Base-by-base conservation (phyloP, 2,329 filamentous ascomycete species). In the Trematosphaeria pertusa region DNA sequence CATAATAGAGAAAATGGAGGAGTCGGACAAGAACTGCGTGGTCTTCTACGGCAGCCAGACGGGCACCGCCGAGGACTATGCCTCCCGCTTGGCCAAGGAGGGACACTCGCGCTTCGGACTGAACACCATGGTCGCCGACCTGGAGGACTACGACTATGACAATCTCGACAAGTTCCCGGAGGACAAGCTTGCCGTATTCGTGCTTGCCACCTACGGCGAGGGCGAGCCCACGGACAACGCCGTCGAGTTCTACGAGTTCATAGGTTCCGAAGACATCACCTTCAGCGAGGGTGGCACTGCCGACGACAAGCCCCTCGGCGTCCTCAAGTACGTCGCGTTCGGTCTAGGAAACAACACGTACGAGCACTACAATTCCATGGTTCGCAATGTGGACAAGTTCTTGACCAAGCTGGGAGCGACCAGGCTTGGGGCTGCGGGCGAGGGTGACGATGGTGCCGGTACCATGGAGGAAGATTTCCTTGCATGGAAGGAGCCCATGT, bases 391-490 rank as follows among this genome's bases (percentile, higher is more conserved):
- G 47, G 86, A 94, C 75, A 86, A 88, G 71, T 86, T 86, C 52
- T 78, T 99, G 48, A 81, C 85, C 66, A 93, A 89, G 65, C 81
- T 96, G 15, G 94, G 94, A 51, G 94, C 89, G 10, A 81, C 86
- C 67, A 84, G 91, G 59, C 90, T 99, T 59, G 92, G 94, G 35
- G 80, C 86, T 47, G 91, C 92, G 45, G 94, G 95, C 62, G 93
- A 97, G 78, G 94, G 94, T 65, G 94, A 99, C 65, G 94, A 99
- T 71, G 94, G 95, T 56, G 92, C 94, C 57, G 94, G 95, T 52
- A 99, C 94, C 46, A 99, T 99, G 95, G 94, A 99, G 77, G 95
- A 99, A 77, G 95, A 99, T 67, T 99, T 97, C 74, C 78, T 99
- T 64, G 90, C 93, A 58, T 99, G 94, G 94, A 99, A 99, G 78